These are phyloP conservation scores for Candida nonsorbophila DNA, from an alignment of 805 yeast species.

Conservation along the genomic window DNA sequence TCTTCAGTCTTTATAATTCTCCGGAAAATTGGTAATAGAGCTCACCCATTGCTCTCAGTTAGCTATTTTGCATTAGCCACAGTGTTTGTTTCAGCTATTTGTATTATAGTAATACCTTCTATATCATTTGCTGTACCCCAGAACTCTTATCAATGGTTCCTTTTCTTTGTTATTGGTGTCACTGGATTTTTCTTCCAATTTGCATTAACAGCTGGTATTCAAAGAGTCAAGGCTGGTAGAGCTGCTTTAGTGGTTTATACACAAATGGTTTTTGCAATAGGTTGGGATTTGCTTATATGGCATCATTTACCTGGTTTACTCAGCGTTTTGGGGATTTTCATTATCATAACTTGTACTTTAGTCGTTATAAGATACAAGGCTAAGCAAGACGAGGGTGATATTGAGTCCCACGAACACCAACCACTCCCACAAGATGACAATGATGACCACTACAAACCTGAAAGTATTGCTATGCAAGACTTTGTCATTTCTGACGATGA, in stretches of 20 bases:
- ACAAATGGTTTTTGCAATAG: slow-evolving; percentile 69
- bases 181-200: slow-evolving; percentile 84
- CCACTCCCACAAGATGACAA: slow-evolving; percentile 7
- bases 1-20: slow-evolving; percentile 65
- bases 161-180: slow-evolving; percentile 58
- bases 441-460: slow-evolving; percentile 8
- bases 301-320: slow-evolving; percentile 65
- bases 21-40: slow-evolving; percentile 68
- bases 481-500: slow-evolving; percentile 24
- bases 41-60: slow-evolving; percentile 78
- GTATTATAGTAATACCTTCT: slow-evolving; percentile 53
- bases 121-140: slow-evolving; percentile 58
- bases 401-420: no score
- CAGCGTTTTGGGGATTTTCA: slow-evolving; percentile 62
- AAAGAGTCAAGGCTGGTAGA: slow-evolving; percentile 71
- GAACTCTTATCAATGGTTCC: slow-evolving; percentile 58
- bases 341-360: slow-evolving; percentile 64
- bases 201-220: slow-evolving; percentile 74
- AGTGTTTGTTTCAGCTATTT: slow-evolving; percentile 47
- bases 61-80: slow-evolving; percentile 67
- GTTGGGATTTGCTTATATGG: slow-evolving; percentile 72
- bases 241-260: slow-evolving; percentile 73
- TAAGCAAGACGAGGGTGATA: slow-evolving; percentile 1
- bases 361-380: slow-evolving; percentile 32
- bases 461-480: slow-evolving; percentile 21